phyloP scores from a whole-genome alignment of 2,329 filamentous ascomycete genomes.

The Neonectria sp. region DNA sequence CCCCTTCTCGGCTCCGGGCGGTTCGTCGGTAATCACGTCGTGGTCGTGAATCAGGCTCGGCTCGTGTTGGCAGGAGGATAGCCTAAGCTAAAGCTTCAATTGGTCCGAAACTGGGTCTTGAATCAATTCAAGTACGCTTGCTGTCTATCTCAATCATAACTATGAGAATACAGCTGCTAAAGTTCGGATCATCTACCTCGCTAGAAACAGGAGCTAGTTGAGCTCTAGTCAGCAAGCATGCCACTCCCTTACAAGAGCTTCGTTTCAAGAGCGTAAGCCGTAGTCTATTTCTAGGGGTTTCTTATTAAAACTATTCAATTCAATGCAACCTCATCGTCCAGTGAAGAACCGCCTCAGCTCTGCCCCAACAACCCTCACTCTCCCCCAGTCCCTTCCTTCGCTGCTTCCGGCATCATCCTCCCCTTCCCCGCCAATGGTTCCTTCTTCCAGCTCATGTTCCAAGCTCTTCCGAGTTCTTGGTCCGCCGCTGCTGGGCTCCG shows the following conservation, averaged over 20 bases:
- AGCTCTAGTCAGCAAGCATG: background rate
- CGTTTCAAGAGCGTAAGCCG: too few relatives aligned
- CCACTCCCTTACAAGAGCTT: background rate
- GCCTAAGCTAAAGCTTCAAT: background rate
- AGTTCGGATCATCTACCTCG: background rate
- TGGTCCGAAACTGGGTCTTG: background rate
- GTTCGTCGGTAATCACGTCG: background rate
- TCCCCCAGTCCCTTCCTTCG: slow-evolving; percentile 30
- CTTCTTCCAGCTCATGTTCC: slow-evolving; percentile 28
- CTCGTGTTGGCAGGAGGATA: background rate
- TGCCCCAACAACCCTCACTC: slow-evolving; percentile 38
- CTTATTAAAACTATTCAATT: background rate
- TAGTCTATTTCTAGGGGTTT: background rate
- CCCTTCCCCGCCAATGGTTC: background rate
- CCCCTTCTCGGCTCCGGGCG: background rate
- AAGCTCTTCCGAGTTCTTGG: slow-evolving; percentile 25
- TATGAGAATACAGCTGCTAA: too few relatives aligned
- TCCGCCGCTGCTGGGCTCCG: background rate
- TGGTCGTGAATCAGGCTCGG: background rate
- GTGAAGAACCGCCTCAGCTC: slow-evolving; percentile 46
- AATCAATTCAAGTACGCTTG: background rate
- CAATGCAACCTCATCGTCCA: slow-evolving; percentile 31
- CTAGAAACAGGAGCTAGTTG: background rate
- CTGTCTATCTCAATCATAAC: too few relatives aligned
- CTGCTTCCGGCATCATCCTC: slow-evolving; percentile 8